Evolutionary conservation across 1,284 basidiomycete genomes (phyloP), one percentile per base, ranked within the genome.

Genomic region (Ceraceosorus guamensis): DNA sequence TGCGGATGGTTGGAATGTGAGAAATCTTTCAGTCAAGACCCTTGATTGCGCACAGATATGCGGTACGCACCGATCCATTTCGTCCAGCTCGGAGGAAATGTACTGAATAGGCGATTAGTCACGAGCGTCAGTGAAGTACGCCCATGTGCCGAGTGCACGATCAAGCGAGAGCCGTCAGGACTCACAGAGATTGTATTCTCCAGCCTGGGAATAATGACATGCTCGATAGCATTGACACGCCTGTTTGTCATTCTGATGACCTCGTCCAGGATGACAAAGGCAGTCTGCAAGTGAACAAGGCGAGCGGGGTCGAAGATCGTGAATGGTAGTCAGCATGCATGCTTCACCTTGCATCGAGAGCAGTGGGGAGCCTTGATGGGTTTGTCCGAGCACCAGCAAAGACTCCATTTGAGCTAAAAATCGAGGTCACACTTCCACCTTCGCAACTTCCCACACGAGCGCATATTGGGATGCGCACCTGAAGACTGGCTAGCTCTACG

Each of bases 241-340:
- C 95, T 87, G 78, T 97, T 99, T 32, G 95, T 98, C 46, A 93
- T 91, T 53, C 91, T 86, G 75, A 99, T 99, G 60, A 98, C 95
- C 79, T 98, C 95, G 78, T 99, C 95, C 31, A 99, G 83, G 66
- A 98, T 97, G 55, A 89, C 93, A 80, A 99, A 99, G 5, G 95
- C 95, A 0, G 95, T 97, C 80, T 73, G 67, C n/a, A 8, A 13
- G 53, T 11, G 95, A 87, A 7, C 10, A 6, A 44, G 30, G 14
- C 11, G 43, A 33, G 24, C 30, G 24, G n/a, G n/a, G n/a, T n/a
- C n/a, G n/a, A n/a, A n/a, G n/a, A n/a, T n/a, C n/a, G n/a, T n/a
- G n/a, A n/a, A n/a, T n/a, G n/a, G 35, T 44, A 18, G 37, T 35
- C 4, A 39, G 34, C 10, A 8, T 16, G 10, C 24, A 44, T n/a